Evolutionary conservation across 2,329 filamentous ascomycete genomes (phyloP).

Genomic region (Arthroderma sp.): DNA sequence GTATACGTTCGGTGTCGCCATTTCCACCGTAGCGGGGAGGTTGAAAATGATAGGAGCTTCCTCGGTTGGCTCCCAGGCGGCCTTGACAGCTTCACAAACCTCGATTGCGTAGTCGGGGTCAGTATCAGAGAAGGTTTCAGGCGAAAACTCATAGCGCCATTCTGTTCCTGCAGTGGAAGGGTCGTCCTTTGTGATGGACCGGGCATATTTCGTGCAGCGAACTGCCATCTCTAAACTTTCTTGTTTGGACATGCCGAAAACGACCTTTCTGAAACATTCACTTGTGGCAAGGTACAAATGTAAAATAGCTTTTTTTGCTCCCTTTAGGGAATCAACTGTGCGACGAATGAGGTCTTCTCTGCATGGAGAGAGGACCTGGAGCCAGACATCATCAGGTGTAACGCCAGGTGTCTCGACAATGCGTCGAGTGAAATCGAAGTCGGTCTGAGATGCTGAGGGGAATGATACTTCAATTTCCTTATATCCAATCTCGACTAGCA

Average conservation of each 20-base stretch:
- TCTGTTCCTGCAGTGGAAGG: slow-evolving; percentile 43
- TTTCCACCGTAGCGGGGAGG: slow-evolving; percentile 87
- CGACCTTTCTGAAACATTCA: slow-evolving; percentile 83
- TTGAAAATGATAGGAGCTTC: slow-evolving; percentile 90
- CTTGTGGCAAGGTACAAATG: slow-evolving; percentile 95
- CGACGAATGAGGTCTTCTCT: slow-evolving; percentile 78
- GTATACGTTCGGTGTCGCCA: slow-evolving; percentile 88
- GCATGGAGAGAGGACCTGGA: slow-evolving; percentile 87
- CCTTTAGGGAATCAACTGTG: slow-evolving; percentile 77
- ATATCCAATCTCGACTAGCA: slow-evolving; percentile 83
- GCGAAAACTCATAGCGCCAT: slow-evolving; percentile 38
- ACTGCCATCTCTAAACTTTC: slow-evolving; percentile 71
- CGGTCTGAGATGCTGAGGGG: slow-evolving; percentile 84
- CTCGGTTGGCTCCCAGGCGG: slow-evolving; percentile 70
- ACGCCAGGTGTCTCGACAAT: slow-evolving; percentile 73
- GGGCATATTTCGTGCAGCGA: slow-evolving; percentile 70
- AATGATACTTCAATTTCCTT: slow-evolving; percentile 98
- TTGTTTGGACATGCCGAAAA: slow-evolving; percentile 77
- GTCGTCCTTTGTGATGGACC: slow-evolving; percentile 77
- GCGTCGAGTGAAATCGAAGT: slow-evolving; percentile 86
- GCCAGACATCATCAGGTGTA: slow-evolving; percentile 75
- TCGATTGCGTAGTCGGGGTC: slow-evolving; percentile 67
- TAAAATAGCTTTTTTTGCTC: slow-evolving; percentile 84
- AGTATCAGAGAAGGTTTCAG: slow-evolving; percentile 70
- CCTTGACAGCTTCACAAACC: slow-evolving; percentile 87